Conservation (phyloP, 495 filamentous ascomycete species). For the Annulohypoxylon stygium region DNA sequence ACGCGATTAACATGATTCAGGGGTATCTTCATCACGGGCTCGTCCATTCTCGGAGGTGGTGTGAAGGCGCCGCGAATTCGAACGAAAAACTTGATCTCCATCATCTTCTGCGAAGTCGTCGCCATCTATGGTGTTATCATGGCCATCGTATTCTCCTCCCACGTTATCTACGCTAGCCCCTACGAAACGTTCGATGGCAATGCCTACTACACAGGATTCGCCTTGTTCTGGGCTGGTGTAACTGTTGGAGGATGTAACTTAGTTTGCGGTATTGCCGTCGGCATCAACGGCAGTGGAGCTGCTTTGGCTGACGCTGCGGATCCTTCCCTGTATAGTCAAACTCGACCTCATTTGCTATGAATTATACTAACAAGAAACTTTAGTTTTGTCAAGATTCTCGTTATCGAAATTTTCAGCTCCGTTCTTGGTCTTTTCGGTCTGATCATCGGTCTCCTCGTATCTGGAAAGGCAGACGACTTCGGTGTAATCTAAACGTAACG, state of each 20-base stretch:
- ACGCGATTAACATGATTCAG: conserved; percentile 59
- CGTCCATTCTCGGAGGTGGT: conserved; percentile 97
- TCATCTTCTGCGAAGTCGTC: conserved; percentile 99
- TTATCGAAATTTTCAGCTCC: conserved; percentile 99
- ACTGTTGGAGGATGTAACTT: conserved; percentile 96
- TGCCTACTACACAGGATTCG: conserved; percentile 96
- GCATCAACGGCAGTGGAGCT: conserved; percentile 97
- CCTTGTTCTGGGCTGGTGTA: conserved; percentile 94
- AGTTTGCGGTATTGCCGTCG: conserved; percentile 95
- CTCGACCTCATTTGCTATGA: not conserved
- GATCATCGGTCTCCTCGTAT: conserved; percentile 91
- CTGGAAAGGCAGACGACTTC: conserved; percentile 84
- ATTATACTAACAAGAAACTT: conserved; percentile 45
- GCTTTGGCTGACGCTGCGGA: conserved; percentile 97
- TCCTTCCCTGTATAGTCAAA: conserved; percentile 79
- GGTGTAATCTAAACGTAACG: conserved; percentile 55
- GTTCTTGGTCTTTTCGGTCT: conserved; percentile 97
- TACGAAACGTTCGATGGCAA: conserved; percentile 73
- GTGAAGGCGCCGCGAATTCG: conserved; percentile 96
- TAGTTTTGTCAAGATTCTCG: conserved; percentile 98
- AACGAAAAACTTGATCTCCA: conserved; percentile 99
- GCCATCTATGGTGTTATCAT: conserved; percentile 99
- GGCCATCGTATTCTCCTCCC: conserved; percentile 96
- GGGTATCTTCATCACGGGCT: conserved; percentile 99
- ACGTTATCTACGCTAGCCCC: conserved; percentile 76